Conservation (phyloP, 2,329 filamentous ascomycete genomes). For the Apiospora koreana region DNA sequence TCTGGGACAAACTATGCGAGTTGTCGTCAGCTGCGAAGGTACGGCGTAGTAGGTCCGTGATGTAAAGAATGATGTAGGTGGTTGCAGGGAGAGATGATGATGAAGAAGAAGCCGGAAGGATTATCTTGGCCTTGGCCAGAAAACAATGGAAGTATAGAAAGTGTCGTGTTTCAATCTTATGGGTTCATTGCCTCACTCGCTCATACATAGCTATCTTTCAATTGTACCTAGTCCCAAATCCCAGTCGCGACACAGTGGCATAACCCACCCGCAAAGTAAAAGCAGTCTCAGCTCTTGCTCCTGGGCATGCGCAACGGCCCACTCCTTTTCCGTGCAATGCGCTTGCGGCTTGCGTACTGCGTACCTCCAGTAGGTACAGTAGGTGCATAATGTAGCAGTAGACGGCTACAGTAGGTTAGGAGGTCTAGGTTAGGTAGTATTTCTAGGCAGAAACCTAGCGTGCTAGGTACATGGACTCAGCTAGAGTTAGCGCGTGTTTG, state of each 20-base stretch:
- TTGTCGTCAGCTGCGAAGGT: constrained; percentile 24
- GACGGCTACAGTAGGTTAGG: too few relatives aligned
- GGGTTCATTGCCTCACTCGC: neutral
- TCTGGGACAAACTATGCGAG: constrained; percentile 49
- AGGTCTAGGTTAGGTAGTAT: neutral
- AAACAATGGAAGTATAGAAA: neutral
- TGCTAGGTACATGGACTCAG: neutral
- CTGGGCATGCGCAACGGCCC: neutral
- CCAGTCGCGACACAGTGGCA: constrained; percentile 1
- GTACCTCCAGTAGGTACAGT: too few relatives aligned
- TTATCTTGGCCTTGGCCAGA: neutral
- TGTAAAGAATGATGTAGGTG: neutral
- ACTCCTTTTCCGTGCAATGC: too few relatives aligned
- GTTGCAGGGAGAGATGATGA: neutral
- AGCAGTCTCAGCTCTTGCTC: constrained; percentile 1
- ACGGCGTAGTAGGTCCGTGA: neutral
- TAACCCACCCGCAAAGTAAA: neutral
- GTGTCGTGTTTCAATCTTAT: constrained; percentile 9
- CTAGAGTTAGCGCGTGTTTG: neutral
- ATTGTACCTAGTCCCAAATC: neutral
- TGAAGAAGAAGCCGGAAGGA: neutral
- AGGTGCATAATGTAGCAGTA: too few relatives aligned
- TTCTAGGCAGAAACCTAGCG: neutral
- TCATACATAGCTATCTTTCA: neutral
- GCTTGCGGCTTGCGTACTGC: too few relatives aligned